These are phyloP conservation scores for Eucalyptus curtisii DNA, from an alignment of 345 rosid species.

Conservation along the genomic window DNA sequence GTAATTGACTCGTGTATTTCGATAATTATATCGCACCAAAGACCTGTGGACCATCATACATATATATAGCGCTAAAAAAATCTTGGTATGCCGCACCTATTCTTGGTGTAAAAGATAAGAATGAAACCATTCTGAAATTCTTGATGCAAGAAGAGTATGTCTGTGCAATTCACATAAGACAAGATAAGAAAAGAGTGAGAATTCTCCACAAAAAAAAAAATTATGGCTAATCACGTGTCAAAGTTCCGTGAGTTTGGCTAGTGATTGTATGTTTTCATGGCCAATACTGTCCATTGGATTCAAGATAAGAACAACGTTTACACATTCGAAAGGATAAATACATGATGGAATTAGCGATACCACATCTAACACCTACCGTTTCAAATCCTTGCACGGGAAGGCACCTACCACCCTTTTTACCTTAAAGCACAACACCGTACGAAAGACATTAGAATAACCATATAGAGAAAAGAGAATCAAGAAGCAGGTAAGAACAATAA, in stretches of 20 bases:
- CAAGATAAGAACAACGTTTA: neutral
- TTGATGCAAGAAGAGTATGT: neutral
- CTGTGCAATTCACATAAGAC: neutral
- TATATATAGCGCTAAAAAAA: neutral
- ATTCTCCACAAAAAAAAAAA: neutral
- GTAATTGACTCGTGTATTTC: neutral
- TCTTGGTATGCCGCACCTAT: accelerated
- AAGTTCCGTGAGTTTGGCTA: neutral
- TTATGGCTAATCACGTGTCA: neutral
- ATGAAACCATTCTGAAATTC: neutral
- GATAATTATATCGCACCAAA: neutral
- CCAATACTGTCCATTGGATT: neutral
- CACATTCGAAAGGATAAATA: neutral
- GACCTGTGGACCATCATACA: accelerated
- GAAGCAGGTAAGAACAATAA: neutral
- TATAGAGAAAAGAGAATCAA: neutral
- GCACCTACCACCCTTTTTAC: neutral
- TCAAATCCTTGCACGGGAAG: neutral
- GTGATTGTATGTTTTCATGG: neutral
- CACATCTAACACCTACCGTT: neutral
- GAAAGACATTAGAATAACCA: neutral
- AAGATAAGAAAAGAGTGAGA: neutral
- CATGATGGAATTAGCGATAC: neutral
- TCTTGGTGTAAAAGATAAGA: too few relatives aligned
- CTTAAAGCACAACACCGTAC: neutral